Percentiles rank a stretch among this genome's conserved stretches.
phyloP scores from a whole-genome alignment of 768 basidiomycete genomes.

The Sutorius australiensis region DNA sequence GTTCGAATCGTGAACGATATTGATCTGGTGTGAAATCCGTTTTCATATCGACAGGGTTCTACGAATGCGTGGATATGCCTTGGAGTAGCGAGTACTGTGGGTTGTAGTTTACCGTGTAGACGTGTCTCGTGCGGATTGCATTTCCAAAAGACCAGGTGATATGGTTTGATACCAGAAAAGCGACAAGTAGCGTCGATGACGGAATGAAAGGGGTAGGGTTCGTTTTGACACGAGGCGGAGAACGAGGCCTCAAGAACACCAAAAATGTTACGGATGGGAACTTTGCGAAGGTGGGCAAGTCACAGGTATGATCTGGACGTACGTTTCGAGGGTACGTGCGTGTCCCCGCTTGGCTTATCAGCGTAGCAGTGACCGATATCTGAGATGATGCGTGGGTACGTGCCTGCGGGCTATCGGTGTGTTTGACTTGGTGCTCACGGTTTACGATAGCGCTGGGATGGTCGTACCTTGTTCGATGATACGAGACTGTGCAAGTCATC shows the following conservation, averaged over 20 bases:
- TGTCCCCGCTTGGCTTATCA: background rate
- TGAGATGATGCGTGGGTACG: background rate
- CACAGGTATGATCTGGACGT: background rate
- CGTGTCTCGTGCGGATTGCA: background rate
- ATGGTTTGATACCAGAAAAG: background rate
- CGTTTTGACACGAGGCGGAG: conserved; percentile 3
- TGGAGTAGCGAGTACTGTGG: background rate
- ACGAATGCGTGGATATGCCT: background rate
- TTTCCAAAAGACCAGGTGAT: background rate
- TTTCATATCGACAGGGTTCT: background rate
- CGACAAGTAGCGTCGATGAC: background rate
- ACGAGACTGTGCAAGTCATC: background rate
- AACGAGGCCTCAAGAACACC: conserved; percentile 16
- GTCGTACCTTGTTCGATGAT: background rate
- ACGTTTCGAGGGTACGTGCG: background rate
- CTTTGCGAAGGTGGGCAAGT: background rate
- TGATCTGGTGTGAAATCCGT: background rate
- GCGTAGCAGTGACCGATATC: background rate
- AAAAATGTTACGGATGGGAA: conserved; percentile 2
- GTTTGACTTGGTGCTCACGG: background rate
- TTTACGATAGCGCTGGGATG: background rate
- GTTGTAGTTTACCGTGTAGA: background rate
- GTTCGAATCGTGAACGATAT: background rate
- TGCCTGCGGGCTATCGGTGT: background rate
- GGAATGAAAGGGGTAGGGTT: background rate